phyloP scores from a whole-genome alignment of 192 early-diverging fungal genomes.

The Obelidium mucronatum region DNA sequence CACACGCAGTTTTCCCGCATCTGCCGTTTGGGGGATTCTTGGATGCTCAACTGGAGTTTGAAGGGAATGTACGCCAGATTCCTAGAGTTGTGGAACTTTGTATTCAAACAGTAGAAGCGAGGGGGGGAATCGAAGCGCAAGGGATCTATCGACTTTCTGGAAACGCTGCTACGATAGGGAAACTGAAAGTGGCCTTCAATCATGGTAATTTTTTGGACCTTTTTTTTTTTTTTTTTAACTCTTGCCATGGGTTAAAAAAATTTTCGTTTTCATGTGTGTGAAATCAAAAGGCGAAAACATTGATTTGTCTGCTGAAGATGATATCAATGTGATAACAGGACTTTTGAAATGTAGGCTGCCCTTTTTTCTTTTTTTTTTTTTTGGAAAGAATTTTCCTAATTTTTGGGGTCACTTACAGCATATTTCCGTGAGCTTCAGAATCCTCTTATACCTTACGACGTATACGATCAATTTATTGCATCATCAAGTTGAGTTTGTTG shows the following conservation, averaged over 20 bases:
- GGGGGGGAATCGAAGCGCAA: slow-evolving; percentile 54
- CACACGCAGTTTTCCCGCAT: slow-evolving; percentile 29
- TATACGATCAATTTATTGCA: slow-evolving; percentile 60
- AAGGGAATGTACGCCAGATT: slow-evolving; percentile 33
- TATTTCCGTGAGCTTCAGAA: slow-evolving; percentile 65
- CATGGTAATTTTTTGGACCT: slow-evolving; percentile 34
- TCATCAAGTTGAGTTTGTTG: slow-evolving; percentile 46
- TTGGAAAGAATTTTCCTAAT: background rate
- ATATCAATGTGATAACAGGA: slow-evolving; percentile 60
- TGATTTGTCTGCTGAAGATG: slow-evolving; percentile 52
- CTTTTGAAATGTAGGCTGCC: slow-evolving; percentile 54
- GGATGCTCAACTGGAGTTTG: slow-evolving; percentile 42
- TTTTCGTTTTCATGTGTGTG: background rate
- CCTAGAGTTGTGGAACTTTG: slow-evolving; percentile 53
- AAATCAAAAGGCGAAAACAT: slow-evolving; percentile 47
- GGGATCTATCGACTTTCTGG: slow-evolving; percentile 66
- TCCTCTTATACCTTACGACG: slow-evolving; percentile 61
- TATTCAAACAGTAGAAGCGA: slow-evolving; percentile 49
- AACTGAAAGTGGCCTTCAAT: slow-evolving; percentile 49
- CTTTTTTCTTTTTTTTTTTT: slow-evolving; percentile 16
- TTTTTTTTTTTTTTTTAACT: slow-evolving; percentile 2
- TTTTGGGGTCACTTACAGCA: slow-evolving; percentile 41
- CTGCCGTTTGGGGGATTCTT: slow-evolving; percentile 54
- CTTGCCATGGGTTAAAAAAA: background rate
- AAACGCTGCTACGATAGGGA: slow-evolving; percentile 51